Evolutionary conservation across 495 filamentous ascomycete genomes (phyloP).

Genomic region (Hypoxylon crocopeplum): DNA sequence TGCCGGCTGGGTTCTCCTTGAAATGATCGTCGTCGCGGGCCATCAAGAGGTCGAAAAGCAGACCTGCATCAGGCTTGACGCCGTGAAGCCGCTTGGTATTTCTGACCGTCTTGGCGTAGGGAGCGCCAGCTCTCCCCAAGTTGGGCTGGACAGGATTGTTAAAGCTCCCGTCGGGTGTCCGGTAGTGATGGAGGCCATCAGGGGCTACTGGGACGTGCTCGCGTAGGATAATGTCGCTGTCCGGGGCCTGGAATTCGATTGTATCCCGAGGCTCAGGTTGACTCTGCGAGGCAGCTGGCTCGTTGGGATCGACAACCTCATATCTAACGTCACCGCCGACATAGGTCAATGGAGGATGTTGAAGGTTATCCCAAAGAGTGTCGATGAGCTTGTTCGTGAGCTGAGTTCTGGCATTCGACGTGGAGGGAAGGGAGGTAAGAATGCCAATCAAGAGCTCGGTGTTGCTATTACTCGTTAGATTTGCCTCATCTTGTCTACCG

Average conservation of each 20-base stretch:
- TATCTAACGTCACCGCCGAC: slow-evolving; percentile 48
- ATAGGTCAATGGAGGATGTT: slow-evolving; percentile 71
- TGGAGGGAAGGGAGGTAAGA: slow-evolving; percentile 57
- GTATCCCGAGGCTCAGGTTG: slow-evolving; percentile 23
- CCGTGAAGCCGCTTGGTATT: slow-evolving; percentile 52
- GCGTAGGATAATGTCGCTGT: slow-evolving; percentile 45
- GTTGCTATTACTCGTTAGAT: slow-evolving; percentile 27
- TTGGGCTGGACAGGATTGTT: slow-evolving; percentile 70
- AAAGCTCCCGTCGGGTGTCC: slow-evolving; percentile 71
- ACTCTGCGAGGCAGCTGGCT: background rate
- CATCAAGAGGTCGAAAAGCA: slow-evolving; percentile 77
- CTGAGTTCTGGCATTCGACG: slow-evolving; percentile 56
- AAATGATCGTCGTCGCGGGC: slow-evolving; percentile 62
- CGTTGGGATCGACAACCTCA: slow-evolving; percentile 29
- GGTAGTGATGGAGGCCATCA: slow-evolving; percentile 61
- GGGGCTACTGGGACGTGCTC: slow-evolving; percentile 43
- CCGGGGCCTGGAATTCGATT: slow-evolving; percentile 42
- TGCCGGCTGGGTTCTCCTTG: slow-evolving; percentile 71
- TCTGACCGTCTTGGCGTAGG: slow-evolving; percentile 74
- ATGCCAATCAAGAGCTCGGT: slow-evolving; percentile 45
- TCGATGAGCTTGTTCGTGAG: slow-evolving; percentile 67
- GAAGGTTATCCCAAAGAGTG: slow-evolving; percentile 70
- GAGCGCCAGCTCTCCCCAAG: slow-evolving; percentile 61
- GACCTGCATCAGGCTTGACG: slow-evolving; percentile 72
- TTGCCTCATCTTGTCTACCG: background rate